These are phyloP conservation scores for Boletus vinaceobasis DNA, from an alignment of 768 basidiomycete genomes.

Conservation along the genomic window DNA sequence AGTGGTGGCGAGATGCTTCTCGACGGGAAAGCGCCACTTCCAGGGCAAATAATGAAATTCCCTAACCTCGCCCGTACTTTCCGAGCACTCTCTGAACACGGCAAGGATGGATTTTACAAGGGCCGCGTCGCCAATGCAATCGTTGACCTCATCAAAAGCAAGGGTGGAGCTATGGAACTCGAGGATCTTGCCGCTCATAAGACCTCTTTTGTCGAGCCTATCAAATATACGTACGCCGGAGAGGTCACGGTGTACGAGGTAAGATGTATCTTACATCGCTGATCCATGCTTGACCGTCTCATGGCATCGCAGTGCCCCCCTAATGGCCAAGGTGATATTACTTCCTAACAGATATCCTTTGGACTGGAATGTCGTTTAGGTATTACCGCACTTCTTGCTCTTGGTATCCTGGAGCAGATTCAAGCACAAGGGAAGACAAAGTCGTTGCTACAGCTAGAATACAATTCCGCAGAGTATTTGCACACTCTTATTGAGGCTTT, in stretches of 20 bases:
- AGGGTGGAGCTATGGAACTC: slow-evolving; percentile 91
- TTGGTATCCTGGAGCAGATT: slow-evolving; percentile 88
- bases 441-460: slow-evolving; percentile 75
- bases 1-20: slow-evolving; percentile 85
- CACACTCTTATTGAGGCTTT: slow-evolving; percentile 85
- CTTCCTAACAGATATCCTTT: not conserved
- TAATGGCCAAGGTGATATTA: slow-evolving; percentile 77
- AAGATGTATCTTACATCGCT: slow-evolving; percentile 9
- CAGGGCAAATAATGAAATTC: slow-evolving; percentile 80
- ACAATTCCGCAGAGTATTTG: slow-evolving; percentile 87
- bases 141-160: slow-evolving; percentile 76
- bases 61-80: slow-evolving; percentile 85
- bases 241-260: slow-evolving; percentile 94
- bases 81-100: slow-evolving; percentile 70
- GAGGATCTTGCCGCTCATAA: slow-evolving; percentile 87
- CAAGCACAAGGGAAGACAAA: slow-evolving; percentile 69
- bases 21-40: slow-evolving; percentile 76
- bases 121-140: slow-evolving; percentile 88
- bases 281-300: not conserved
- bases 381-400: slow-evolving; percentile 88
- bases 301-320: slow-evolving; percentile 71
- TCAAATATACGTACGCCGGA: slow-evolving; percentile 81
- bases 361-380: slow-evolving; percentile 35
- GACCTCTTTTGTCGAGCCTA: slow-evolving; percentile 81
- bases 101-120: slow-evolving; percentile 92